A percentile compares a stretch with the other conserved stretches of the same genome.
phyloP scores from a whole-genome alignment of 1,284 basidiomycete genomes.

The Xerocomus cyaneibrunnescens region DNA sequence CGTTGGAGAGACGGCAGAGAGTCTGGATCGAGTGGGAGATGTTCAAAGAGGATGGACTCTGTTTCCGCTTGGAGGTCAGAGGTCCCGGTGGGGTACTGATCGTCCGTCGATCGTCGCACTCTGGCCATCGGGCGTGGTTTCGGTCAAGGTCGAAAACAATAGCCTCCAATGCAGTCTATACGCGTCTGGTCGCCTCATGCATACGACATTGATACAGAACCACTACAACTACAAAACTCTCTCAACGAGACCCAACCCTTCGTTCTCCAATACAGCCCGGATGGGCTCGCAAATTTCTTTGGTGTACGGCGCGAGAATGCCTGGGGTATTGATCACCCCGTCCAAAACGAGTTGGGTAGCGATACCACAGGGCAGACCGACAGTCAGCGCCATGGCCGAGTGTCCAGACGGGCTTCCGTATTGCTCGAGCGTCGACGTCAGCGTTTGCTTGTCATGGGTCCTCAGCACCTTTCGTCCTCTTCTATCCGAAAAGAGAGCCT shows the following conservation, averaged over 20 bases:
- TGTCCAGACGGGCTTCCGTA: constrained; percentile 85
- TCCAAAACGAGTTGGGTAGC: constrained; percentile 84
- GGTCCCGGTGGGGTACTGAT: constrained; percentile 64
- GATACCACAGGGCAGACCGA: constrained; percentile 94
- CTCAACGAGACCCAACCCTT: constrained; percentile 84
- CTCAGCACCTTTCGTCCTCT: constrained; percentile 12
- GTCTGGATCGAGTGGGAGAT: constrained; percentile 38
- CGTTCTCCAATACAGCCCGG: constrained; percentile 73
- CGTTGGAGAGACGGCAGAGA: constrained; percentile 46
- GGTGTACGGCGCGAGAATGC: constrained; percentile 88
- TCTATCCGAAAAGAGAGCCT: constrained; percentile 18
- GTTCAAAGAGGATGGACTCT: constrained; percentile 58
- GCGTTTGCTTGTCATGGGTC: constrained; percentile 58
- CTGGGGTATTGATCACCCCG: constrained; percentile 74
- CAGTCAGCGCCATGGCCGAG: constrained; percentile 92
- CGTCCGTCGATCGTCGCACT: constrained; percentile 44
- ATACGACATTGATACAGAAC: too few relatives aligned
- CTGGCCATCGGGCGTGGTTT: constrained; percentile 18
- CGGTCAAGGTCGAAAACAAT: constrained; percentile 4
- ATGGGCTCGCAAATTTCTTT: constrained; percentile 87
- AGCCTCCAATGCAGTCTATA: neutral
- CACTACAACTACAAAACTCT: constrained; percentile 60
- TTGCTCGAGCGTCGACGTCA: constrained; percentile 91
- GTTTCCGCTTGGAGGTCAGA: constrained; percentile 66
- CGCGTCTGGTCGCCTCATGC: neutral